phyloP scores from a whole-genome alignment of 192 early-diverging fungal genomes.

The Geranomyces variabilis region DNA sequence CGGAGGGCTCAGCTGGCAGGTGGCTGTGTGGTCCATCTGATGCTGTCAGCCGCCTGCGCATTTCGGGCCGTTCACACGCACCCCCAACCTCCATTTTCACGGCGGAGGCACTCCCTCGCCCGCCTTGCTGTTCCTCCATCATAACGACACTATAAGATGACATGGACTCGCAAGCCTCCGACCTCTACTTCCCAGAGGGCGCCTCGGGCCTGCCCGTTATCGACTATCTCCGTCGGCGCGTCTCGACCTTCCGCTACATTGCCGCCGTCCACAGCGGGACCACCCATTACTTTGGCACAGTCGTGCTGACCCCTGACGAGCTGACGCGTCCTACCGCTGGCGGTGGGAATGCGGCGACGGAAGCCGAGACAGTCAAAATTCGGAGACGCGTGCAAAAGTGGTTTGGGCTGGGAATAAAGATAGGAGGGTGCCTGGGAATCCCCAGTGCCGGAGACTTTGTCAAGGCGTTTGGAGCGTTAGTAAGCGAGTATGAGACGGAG shows the following conservation, averaged over 20 bases:
- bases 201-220: constrained; percentile 4
- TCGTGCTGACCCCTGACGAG: constrained; percentile 7
- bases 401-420: constrained; percentile 42
- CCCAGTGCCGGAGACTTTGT: constrained; percentile 40
- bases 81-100: no score
- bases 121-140: no score
- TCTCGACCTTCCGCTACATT: constrained; percentile 32
- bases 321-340: constrained; percentile 1
- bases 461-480: constrained; percentile 37
- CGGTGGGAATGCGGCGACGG: neutral
- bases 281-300: constrained; percentile 27
- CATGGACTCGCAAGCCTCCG: constrained; percentile 2
- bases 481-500: constrained; percentile 47
- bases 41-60: no score
- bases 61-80: no score
- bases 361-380: constrained; percentile 17
- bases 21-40: no score
- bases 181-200: constrained; percentile 12
- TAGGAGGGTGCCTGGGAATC: constrained; percentile 40
- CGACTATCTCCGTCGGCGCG: constrained; percentile 21
- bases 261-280: constrained; percentile 22
- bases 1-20: no score
- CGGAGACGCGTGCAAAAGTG: constrained; percentile 25
- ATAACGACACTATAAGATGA: neutral
- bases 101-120: no score